These are phyloP conservation scores for Ophiostoma montium DNA, from an alignment of 2,329 filamentous ascomycete species.

Conservation along the genomic window DNA sequence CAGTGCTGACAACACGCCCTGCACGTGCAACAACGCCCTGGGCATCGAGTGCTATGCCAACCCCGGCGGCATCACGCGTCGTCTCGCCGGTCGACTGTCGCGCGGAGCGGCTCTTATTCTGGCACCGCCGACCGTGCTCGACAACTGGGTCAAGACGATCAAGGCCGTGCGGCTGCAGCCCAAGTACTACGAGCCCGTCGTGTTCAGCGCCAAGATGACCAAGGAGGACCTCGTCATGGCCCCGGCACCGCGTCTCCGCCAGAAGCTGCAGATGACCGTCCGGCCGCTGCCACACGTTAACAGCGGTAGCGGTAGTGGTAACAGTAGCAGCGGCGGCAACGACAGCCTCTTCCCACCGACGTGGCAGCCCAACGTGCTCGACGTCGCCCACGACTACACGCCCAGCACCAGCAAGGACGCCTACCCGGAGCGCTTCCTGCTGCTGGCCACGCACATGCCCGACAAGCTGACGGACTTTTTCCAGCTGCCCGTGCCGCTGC, in stretches of 20 bases:
- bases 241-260: constrained; percentile 12
- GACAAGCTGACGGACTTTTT: constrained; percentile 12
- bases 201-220: constrained; percentile 11
- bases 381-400: constrained; percentile 6
- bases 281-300: background rate
- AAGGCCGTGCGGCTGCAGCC: constrained; percentile 9
- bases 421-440: constrained; percentile 15
- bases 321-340: no score
- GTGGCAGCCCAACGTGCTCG: constrained; percentile 8
- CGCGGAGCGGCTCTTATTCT: constrained; percentile 14
- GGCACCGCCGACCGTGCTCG: constrained; percentile 13
- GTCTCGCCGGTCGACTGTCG: constrained; percentile 11
- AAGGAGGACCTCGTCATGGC: constrained; percentile 11
- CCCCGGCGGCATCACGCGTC: constrained; percentile 13
- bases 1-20: background rate
- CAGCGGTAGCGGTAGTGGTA: no score
- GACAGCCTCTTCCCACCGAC: constrained; percentile 10
- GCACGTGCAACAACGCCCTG: constrained; percentile 12
- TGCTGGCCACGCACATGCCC: constrained; percentile 13
- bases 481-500: constrained; percentile 11
- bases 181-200: constrained; percentile 13
- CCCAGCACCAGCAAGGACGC: constrained; percentile 12
- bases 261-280: constrained; percentile 13
- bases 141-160: constrained; percentile 15
- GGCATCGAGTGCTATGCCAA: constrained; percentile 16